phyloP scores from a whole-genome alignment of 139 green algal species.

The Edaphochlamys debaryana region DNA sequence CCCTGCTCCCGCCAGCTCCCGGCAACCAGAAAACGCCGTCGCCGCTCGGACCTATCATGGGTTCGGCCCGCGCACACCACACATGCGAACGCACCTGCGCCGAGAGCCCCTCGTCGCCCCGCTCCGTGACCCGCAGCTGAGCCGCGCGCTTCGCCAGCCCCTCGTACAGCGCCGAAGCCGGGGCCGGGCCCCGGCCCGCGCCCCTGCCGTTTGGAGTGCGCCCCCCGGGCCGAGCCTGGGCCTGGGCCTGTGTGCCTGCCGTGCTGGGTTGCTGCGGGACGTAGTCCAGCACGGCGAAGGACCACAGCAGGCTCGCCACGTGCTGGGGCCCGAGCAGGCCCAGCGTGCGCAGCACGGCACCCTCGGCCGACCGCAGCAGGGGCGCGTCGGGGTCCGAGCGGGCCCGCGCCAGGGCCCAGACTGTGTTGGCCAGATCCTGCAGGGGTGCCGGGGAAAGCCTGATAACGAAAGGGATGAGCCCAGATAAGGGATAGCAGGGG shows the following conservation, averaged over 20 bases:
- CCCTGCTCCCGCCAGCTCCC: no score
- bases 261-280: no score
- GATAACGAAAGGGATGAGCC: no score
- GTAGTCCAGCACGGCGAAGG: neutral
- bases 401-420: constrained; percentile 43
- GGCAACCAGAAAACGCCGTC: no score
- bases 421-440: constrained; percentile 41
- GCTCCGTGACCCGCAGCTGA: neutral
- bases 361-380: constrained; percentile 18
- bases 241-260: no score
- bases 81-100: constrained; percentile 37
- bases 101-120: neutral
- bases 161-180: neutral
- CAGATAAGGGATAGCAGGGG: no score
- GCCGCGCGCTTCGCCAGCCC: neutral
- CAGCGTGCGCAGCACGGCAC: neutral
- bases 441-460: no score
- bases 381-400: neutral
- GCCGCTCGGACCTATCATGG: no score
- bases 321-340: constrained; percentile 18
- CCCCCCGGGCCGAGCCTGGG: no score
- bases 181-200: neutral
- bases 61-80: no score
- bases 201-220: no score
- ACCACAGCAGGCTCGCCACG: constrained; percentile 41